phyloP scores from a whole-genome alignment of 2,329 filamentous ascomycete genomes.

The Colletotrichum godetiae region DNA sequence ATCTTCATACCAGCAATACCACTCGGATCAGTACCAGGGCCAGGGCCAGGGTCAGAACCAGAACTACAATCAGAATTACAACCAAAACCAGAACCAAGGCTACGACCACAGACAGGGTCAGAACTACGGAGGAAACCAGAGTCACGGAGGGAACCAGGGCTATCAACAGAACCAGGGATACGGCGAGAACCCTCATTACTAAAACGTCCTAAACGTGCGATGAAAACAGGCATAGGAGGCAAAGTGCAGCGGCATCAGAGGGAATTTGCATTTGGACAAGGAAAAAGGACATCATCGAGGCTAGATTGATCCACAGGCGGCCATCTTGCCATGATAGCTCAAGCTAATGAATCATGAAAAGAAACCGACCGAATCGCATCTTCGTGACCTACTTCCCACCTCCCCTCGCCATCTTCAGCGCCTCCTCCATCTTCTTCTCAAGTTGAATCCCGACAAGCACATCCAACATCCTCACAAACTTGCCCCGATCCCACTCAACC shows the following conservation, averaged over 20 bases:
- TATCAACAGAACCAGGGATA: slow-evolving; percentile 33
- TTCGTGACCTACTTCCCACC: neutral
- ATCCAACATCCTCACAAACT: slow-evolving; percentile 17
- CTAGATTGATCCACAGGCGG: neutral
- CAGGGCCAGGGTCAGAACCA: slow-evolving; percentile 35
- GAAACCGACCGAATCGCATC: neutral
- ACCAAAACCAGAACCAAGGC: slow-evolving; percentile 26
- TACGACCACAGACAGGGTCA: neutral
- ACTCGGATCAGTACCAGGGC: slow-evolving; percentile 26
- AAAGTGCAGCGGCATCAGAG: neutral
- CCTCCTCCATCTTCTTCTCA: slow-evolving; percentile 12
- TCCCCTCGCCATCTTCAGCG: neutral
- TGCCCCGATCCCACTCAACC: neutral
- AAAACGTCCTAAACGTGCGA: neutral
- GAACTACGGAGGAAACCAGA: slow-evolving; percentile 29
- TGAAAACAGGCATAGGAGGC: too few relatives aligned
- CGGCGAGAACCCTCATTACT: slow-evolving; percentile 41
- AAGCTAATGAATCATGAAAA: slow-evolving; percentile 25
- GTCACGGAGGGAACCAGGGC: slow-evolving; percentile 29
- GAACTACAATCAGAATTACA: slow-evolving; percentile 14
- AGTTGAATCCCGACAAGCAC: slow-evolving; percentile 21
- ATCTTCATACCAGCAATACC: slow-evolving; percentile 37
- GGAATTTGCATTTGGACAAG: neutral
- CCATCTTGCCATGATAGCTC: neutral
- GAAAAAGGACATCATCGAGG: neutral